Evolutionary conservation across 768 basidiomycete species (phyloP), one percentile per base, ranked within the genome.

Genomic region (Hirschioporus abietinus): DNA sequence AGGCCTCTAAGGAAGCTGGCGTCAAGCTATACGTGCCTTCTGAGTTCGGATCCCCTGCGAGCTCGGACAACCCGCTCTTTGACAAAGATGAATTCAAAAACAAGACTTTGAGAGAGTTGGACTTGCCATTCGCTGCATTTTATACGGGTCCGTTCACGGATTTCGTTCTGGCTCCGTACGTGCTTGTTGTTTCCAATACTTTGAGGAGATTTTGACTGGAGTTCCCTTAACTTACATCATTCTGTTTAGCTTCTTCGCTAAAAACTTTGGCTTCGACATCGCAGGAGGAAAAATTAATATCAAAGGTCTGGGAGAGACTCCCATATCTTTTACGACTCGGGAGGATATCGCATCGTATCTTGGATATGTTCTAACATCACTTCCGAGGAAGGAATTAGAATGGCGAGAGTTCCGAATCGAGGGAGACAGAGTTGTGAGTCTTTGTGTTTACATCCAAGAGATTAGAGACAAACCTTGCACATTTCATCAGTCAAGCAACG

Each of bases 1-100:
- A 68, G 0, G 74, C 72, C 0, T 69, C 71, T 0, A 75, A 73
- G 67, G 64, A 64, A 35, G 75, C 68, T 0, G 72, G 64, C 3
- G 64, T 65, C 15, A 23, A 65, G 52, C 64, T 42, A 23, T 65
- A 59, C 36, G 36, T 65, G 6, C 64, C 64, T 4, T 42, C 64
- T 18, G 64, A 65, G 34, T 65, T 57, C 57, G 64, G 64, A 1
- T 67, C 63, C 17, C 36, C 67, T 4, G 68, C 72, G 42, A 52
- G 42, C 42, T 52, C 42, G 42, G 42, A 52, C 12, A 52, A 52
- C 42, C 42, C 42, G 42, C 42, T 52, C 15, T 52, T 52, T 10
- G 42, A 12, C 3, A 52, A 52, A 10, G 42, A 52, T 5, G 12
- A 20, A 12, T 52, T 52, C 42, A 52, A 52, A 20, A 52, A 69